A percentile compares a stretch with the other conserved stretches of the same genome.
These are phyloP conservation scores for Cardamine chenopodiifolia DNA, from an alignment of 345 rosid species.

Conservation along the genomic window DNA sequence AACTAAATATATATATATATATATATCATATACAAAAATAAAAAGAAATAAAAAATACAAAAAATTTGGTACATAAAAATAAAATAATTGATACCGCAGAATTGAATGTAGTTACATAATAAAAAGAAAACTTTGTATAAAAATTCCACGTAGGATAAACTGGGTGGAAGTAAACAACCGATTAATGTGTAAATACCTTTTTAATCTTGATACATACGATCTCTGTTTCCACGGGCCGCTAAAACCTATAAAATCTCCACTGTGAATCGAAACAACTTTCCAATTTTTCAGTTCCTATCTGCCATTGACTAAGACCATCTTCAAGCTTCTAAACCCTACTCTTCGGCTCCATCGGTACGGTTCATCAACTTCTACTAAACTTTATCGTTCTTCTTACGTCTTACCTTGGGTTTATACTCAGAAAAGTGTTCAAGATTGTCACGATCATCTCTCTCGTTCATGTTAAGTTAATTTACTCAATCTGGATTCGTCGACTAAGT, in stretches of 20 bases:
- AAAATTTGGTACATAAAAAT: no score
- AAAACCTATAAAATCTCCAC: constrained; percentile 37
- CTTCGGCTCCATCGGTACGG: background rate
- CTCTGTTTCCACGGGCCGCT: background rate
- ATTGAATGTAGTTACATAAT: no score
- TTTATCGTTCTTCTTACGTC: background rate
- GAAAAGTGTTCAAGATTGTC: background rate
- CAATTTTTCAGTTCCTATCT: constrained; percentile 32
- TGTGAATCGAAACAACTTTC: constrained; percentile 14
- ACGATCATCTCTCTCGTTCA: constrained; percentile 4
- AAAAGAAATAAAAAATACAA: no score
- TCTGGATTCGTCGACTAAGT: background rate
- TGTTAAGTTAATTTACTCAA: background rate
- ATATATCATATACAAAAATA: no score
- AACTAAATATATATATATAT: no score
- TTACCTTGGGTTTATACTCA: background rate
- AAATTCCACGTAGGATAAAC: constrained; percentile 22
- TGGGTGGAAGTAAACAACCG: background rate
- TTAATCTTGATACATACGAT: background rate
- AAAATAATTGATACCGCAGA: no score
- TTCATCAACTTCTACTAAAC: constrained; percentile 19
- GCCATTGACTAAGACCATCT: constrained; percentile 20
- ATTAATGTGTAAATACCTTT: background rate
- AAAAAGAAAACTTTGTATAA: background rate
- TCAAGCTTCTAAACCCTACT: background rate